Conservation (phyloP, 2,329 filamentous ascomycete genomes). For the Fusarium sp. region DNA sequence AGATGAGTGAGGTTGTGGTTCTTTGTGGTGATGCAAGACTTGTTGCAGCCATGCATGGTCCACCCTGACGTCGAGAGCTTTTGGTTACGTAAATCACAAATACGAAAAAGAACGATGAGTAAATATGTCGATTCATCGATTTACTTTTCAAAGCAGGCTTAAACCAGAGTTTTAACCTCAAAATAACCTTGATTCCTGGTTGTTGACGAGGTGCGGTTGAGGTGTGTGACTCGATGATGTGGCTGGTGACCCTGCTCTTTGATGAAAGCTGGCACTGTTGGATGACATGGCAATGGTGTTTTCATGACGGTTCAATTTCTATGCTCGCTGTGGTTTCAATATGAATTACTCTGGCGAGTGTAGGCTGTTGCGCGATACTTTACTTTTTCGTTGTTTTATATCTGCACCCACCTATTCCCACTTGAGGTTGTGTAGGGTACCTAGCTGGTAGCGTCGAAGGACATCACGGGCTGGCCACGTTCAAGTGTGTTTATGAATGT, state of each 20-base stretch:
- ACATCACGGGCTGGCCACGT: too few relatives aligned
- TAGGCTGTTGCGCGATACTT: background rate
- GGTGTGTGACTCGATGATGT: background rate
- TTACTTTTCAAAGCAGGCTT: background rate
- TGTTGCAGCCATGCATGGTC: background rate
- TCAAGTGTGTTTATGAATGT: too few relatives aligned
- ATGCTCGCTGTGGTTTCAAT: fast-evolving
- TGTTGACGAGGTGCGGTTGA: background rate
- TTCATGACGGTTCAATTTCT: fast-evolving
- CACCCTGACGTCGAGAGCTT: background rate
- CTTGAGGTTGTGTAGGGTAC: background rate
- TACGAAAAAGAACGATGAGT: background rate
- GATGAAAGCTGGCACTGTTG: background rate
- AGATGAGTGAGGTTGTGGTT: background rate
- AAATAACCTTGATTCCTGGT: background rate
- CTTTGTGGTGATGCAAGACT: background rate
- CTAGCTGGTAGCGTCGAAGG: too few relatives aligned
- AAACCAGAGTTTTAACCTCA: background rate
- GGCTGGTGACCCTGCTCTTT: background rate
- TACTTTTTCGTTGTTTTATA: background rate
- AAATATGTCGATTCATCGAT: background rate
- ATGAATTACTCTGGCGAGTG: background rate
- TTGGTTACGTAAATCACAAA: background rate
- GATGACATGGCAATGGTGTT: background rate
- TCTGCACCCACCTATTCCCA: background rate